Conservation (phyloP, 75 land plant genomes). For the Picea sitchensis region DNA sequence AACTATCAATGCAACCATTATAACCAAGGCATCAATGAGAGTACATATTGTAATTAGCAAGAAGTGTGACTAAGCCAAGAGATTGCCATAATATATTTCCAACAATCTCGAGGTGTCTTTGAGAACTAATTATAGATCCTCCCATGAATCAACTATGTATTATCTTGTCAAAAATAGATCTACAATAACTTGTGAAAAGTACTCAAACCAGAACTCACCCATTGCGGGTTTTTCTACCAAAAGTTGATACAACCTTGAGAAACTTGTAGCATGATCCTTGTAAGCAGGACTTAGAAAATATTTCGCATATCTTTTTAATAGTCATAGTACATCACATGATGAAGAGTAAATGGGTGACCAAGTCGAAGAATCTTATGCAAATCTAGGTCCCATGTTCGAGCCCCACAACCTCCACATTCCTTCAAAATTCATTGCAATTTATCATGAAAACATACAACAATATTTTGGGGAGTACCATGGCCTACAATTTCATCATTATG, state of each 20-base stretch:
- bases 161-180: too few species aligned
- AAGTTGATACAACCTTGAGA: slow-evolving; percentile 65
- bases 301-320: slow-evolving; percentile 53
- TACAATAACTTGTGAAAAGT: too few species aligned
- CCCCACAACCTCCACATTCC: slow-evolving; percentile 18
- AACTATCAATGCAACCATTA: too few species aligned
- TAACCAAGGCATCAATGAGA: too few species aligned
- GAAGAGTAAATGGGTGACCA: slow-evolving; percentile 56
- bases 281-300: slow-evolving; percentile 68
- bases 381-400: slow-evolving; percentile 48
- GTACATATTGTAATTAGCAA: too few species aligned
- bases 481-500: slow-evolving; percentile 21
- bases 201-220: too few species aligned
- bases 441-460: slow-evolving; percentile 21
- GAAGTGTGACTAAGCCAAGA: too few species aligned
- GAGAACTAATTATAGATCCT: too few species aligned
- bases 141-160: too few species aligned
- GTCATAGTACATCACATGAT: too few species aligned
- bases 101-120: too few species aligned
- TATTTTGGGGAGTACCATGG: slow-evolving; percentile 16
- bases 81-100: too few species aligned
- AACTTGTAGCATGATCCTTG: slow-evolving; percentile 73
- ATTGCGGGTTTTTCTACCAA: slow-evolving; percentile 65
- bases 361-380: slow-evolving; percentile 54
- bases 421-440: slow-evolving; percentile 25